A percentile compares a stretch with the other conserved stretches of the same genome.
Evolutionary conservation across 192 early-diverging fungal genomes (phyloP).

Genomic region (Gryganskiella cystojenkinii): DNA sequence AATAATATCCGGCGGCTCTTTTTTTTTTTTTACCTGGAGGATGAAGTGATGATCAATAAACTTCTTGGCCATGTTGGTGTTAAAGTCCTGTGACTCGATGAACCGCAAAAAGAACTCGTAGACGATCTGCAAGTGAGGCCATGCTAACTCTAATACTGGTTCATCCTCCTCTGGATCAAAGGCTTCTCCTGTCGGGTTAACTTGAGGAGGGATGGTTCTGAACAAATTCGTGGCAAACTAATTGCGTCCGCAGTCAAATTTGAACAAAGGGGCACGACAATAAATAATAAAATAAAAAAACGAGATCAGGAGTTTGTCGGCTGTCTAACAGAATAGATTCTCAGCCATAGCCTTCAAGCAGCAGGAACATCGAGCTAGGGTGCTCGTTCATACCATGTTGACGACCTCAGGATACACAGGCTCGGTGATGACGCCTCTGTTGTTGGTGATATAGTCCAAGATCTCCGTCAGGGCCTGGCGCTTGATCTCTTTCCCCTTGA

Average conservation of each 20-base stretch:
- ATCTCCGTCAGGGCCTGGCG: conserved; percentile 90
- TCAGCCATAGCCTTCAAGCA: not conserved
- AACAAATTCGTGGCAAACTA: conserved; percentile 96
- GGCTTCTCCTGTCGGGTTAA: conserved; percentile 94
- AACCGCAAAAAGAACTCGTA: conserved; percentile 99
- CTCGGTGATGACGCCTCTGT: conserved; percentile 89
- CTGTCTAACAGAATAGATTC: too few relatives aligned
- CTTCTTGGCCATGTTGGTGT: conserved; percentile 95
- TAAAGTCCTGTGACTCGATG: conserved; percentile 98
- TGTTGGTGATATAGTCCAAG: conserved; percentile 92
- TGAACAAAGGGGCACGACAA: not conserved
- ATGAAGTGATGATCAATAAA: conserved; percentile 97
- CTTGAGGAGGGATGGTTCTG: conserved; percentile 95
- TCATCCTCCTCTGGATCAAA: conserved; percentile 99
- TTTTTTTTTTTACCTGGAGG: conserved; percentile 69
- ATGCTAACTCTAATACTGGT: conserved; percentile 94
- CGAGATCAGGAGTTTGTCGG: not conserved
- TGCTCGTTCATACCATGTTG: conserved; percentile 79
- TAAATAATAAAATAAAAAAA: not conserved
- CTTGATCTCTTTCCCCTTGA: conserved; percentile 98
- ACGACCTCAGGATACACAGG: conserved; percentile 93
- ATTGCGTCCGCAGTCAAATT: conserved; percentile 8
- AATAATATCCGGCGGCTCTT: too few relatives aligned
- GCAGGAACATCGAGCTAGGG: not conserved
- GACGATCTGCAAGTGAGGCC: conserved; percentile 98